Percentiles rank a stretch among this genome's conserved stretches.
These are phyloP conservation scores for Botrytis cinerea DNA, from an alignment of 2,329 filamentous ascomycete genomes.

Conservation along the genomic window DNA sequence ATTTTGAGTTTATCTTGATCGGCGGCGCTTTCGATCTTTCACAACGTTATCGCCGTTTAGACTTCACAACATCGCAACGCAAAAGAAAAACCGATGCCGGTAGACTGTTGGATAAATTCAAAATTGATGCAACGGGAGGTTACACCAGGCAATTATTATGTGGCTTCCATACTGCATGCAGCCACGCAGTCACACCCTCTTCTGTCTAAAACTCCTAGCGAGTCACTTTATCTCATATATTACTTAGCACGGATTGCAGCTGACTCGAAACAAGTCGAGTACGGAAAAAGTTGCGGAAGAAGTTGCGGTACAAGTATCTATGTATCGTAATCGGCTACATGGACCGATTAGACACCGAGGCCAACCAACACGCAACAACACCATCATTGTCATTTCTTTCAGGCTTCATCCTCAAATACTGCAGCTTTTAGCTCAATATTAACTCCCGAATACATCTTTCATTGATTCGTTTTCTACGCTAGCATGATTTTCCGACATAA, in stretches of 20 bases:
- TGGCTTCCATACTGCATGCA: not conserved
- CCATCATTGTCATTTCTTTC: not conserved
- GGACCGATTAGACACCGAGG: not conserved
- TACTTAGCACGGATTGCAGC: not conserved
- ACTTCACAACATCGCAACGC: not conserved
- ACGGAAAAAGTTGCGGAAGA: not conserved
- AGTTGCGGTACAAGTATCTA: not conserved
- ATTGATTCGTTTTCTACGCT: not conserved
- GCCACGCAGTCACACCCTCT: not conserved
- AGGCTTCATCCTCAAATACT: not conserved
- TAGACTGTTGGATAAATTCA: not conserved
- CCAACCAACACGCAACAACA: not conserved
- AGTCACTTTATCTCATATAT: not conserved
- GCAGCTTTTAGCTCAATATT: not conserved
- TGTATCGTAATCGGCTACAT: not conserved
- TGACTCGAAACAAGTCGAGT: not conserved
- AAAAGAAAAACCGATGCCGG: not conserved
- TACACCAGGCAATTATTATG: not conserved
- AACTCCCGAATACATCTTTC: not conserved
- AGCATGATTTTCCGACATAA: not conserved
- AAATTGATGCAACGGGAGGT: not conserved
- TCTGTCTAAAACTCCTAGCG: slow-evolving; percentile 5
- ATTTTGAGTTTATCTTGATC: not conserved
- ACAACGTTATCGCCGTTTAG: not conserved
- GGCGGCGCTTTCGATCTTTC: not conserved